Evolutionary conservation across 1,284 basidiomycete genomes (phyloP).

Genomic region (Apiotrichum mycotoxinovorans): DNA sequence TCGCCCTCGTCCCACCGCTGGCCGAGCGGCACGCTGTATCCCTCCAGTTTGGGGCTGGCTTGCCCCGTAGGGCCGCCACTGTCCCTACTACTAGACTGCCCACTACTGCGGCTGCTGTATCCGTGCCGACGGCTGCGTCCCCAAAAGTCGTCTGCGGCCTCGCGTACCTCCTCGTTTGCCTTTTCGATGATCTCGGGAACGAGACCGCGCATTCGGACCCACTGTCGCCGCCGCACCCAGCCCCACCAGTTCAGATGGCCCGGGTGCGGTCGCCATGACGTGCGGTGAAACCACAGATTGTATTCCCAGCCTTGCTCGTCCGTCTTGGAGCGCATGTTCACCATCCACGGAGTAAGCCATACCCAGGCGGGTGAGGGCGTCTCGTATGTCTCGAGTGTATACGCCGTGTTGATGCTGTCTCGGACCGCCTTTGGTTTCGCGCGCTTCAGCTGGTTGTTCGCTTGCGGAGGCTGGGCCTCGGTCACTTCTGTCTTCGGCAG

Average conservation of each 20-base stretch:
- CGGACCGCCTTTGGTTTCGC: conserved; percentile 5
- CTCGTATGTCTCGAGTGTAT: conserved; percentile 44
- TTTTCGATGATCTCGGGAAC: conserved; percentile 1
- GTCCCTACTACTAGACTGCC: not conserved
- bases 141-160: not conserved
- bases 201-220: conserved; percentile 39
- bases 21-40: not conserved
- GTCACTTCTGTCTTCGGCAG: conserved; percentile 18
- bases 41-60: not conserved
- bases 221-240: conserved; percentile 47
- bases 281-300: conserved; percentile 44
- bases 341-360: conserved; percentile 49
- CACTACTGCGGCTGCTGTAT: not conserved
- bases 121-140: not conserved
- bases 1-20: not conserved
- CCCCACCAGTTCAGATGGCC: conserved; percentile 44
- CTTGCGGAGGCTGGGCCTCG: not conserved
- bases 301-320: conserved; percentile 51
- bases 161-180: not conserved
- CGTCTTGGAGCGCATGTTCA: conserved; percentile 48
- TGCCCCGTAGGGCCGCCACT: too few species aligned
- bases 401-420: conserved; percentile 42
- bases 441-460: not conserved
- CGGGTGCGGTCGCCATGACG: conserved; percentile 39
- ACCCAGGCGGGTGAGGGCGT: conserved; percentile 45